Conservation (phyloP, 1,139 yeast species). For the Scheffersomyces segobiensis region DNA sequence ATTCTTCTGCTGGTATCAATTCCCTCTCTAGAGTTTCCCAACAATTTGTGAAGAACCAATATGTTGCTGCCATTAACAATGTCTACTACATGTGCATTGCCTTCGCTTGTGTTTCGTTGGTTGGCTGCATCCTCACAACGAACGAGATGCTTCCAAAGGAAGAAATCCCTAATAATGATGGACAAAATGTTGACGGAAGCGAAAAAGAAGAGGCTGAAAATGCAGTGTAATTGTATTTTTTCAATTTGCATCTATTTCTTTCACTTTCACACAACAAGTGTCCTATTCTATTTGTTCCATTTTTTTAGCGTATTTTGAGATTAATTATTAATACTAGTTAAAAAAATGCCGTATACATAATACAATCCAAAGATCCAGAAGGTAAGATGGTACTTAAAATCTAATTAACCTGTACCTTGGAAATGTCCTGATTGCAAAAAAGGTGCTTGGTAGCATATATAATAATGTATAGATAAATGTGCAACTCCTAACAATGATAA, state of each 20-base stretch:
- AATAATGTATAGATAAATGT: not conserved
- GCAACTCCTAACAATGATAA: not conserved
- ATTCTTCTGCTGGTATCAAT: conserved; percentile 19
- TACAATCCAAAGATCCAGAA: not conserved
- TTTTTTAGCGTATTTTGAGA: not conserved
- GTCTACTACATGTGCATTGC: conserved; percentile 29
- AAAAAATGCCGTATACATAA: too few species aligned
- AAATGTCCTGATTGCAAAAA: not conserved
- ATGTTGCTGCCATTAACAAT: conserved; percentile 31
- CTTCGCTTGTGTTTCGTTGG: not conserved
- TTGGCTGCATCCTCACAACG: conserved; percentile 5
- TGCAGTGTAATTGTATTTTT: not conserved
- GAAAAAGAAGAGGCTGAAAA: not conserved
- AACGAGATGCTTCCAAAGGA: conserved; percentile 8
- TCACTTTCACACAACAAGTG: not conserved
- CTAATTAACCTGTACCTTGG: too few species aligned
- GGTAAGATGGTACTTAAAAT: not conserved
- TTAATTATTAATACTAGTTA: too few species aligned
- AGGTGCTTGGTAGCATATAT: not conserved
- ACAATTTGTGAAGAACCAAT: conserved; percentile 26
- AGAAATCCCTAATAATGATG: not conserved
- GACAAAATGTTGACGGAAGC: not conserved
- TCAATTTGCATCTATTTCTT: not conserved
- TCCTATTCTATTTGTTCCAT: not conserved
- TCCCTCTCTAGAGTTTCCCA: conserved; percentile 25